Evolutionary conservation across 495 filamentous ascomycete genomes (phyloP).

Genomic region (Thermochaetoides thermophila): DNA sequence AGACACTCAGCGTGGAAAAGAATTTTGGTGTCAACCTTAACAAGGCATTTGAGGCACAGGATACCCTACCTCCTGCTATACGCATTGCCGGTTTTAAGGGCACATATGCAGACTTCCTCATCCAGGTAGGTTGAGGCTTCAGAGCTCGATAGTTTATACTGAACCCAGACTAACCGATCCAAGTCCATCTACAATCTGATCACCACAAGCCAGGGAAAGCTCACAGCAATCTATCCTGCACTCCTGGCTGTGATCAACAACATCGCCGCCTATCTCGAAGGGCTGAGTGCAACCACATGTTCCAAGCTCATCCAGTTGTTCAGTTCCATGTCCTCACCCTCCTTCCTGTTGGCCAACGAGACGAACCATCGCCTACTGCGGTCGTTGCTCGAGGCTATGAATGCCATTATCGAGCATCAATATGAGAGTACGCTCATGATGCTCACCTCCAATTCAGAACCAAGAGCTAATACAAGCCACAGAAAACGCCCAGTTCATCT

Average conservation of each 20-base stretch:
- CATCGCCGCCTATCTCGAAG: conserved; percentile 67
- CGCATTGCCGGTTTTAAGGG: conserved; percentile 73
- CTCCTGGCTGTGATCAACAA: conserved; percentile 89
- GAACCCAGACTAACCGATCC: conserved; percentile 16
- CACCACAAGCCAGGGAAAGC: conserved; percentile 77
- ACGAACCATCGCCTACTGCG: conserved; percentile 71
- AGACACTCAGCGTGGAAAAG: conserved; percentile 85
- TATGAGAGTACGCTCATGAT: conserved; percentile 59
- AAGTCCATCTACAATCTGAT: conserved; percentile 90
- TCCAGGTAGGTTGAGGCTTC: conserved; percentile 62
- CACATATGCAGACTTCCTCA: conserved; percentile 84
- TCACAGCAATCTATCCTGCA: conserved; percentile 86
- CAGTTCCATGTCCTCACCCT: conserved; percentile 85
- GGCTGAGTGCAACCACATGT: conserved; percentile 57
- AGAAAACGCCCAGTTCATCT: conserved; percentile 79
- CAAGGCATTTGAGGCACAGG: conserved; percentile 76
- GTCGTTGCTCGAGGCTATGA: conserved; percentile 80
- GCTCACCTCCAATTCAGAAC: no score
- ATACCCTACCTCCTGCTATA: conserved; percentile 68
- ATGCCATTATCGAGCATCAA: conserved; percentile 84
- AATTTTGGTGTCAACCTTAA: conserved; percentile 87
- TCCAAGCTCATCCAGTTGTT: conserved; percentile 80
- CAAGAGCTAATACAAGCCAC: no score
- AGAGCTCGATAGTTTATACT: conserved; percentile 2
- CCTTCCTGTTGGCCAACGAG: conserved; percentile 90